These are phyloP conservation scores for Monilinia polystroma DNA, from an alignment of 2,329 filamentous ascomycete genomes.

Conservation along the genomic window DNA sequence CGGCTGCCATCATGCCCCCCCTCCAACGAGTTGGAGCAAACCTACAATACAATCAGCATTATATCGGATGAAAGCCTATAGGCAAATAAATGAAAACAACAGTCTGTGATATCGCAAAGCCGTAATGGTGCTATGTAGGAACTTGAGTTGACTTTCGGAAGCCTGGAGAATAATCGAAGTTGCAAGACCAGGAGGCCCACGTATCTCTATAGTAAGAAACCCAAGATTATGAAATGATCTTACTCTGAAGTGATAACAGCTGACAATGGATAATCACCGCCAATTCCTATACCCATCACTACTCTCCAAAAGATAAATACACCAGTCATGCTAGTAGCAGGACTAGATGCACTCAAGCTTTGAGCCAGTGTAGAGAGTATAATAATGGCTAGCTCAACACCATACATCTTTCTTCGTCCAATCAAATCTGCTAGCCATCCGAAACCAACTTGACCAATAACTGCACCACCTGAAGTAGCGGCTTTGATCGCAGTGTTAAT, in stretches of 20 bases:
- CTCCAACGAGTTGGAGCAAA: conserved; percentile 81
- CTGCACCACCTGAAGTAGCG: conserved; percentile 75
- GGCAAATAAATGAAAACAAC: neutral
- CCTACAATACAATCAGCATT: conserved; percentile 40
- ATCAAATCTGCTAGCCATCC: conserved; percentile 74
- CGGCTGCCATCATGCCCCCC: conserved; percentile 78
- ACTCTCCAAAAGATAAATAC: conserved; percentile 73
- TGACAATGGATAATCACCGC: conserved; percentile 78
- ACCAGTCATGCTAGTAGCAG: conserved; percentile 58
- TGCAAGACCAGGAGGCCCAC: neutral
- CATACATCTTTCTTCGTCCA: conserved; percentile 80
- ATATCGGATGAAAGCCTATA: neutral
- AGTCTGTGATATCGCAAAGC: neutral
- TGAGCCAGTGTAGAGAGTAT: conserved; percentile 69
- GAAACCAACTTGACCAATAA: conserved; percentile 75
- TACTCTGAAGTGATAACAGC: conserved; percentile 70
- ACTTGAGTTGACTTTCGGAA: too few relatives aligned
- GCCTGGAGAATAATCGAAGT: too few relatives aligned
- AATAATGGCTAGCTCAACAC: conserved; percentile 71
- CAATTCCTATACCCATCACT: conserved; percentile 75
- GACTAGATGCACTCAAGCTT: conserved; percentile 60
- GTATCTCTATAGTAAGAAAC: neutral
- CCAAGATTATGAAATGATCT: conserved; percentile 28
- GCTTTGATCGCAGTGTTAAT: conserved; percentile 76
- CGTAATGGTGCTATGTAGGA: neutral